Evolutionary conservation across 768 basidiomycete genomes (phyloP).

Genomic region (Megacollybia marginata): DNA sequence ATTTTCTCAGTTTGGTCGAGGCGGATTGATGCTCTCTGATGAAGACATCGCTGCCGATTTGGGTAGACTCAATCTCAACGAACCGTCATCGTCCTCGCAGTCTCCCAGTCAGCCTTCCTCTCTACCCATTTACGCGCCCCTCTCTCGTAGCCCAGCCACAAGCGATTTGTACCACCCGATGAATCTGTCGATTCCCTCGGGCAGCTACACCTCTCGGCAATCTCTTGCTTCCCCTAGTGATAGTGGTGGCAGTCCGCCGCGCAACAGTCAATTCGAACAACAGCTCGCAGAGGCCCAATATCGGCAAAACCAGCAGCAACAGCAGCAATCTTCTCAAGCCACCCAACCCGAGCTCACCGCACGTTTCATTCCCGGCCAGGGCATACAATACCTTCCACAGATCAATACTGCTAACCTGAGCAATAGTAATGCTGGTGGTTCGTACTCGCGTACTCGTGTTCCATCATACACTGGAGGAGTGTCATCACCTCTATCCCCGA

Average conservation of each 20-base stretch:
- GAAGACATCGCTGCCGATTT: slow-evolving; percentile 76
- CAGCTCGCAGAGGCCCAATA: slow-evolving; percentile 34
- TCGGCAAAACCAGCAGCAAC: slow-evolving; percentile 18
- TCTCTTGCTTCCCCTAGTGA: slow-evolving; percentile 57
- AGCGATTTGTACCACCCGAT: slow-evolving; percentile 56
- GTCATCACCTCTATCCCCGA: slow-evolving; percentile 54
- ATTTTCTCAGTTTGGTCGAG: slow-evolving; percentile 16
- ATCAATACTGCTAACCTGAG: slow-evolving; percentile 17
- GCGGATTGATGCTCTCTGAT: slow-evolving; percentile 65
- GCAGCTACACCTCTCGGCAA: slow-evolving; percentile 40
- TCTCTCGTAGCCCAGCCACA: slow-evolving; percentile 55
- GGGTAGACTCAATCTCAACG: slow-evolving; percentile 50
- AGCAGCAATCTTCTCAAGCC: slow-evolving; percentile 12
- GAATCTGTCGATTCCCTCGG: slow-evolving; percentile 49
- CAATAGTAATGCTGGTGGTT: slow-evolving; percentile 12
- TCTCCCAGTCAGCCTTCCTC: slow-evolving; percentile 68
- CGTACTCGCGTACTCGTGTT: slow-evolving; percentile 34
- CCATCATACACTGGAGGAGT: slow-evolving; percentile 33
- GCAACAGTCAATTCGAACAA: slow-evolving; percentile 36
- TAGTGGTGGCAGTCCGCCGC: slow-evolving; percentile 46
- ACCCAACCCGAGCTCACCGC: slow-evolving; percentile 35
- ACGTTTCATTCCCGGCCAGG: slow-evolving; percentile 58
- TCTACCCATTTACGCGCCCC: slow-evolving; percentile 67
- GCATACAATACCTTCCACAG: slow-evolving; percentile 49
- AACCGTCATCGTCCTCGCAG: slow-evolving; percentile 33